Conservation (phyloP, 352 stramenopile species). For the Phytophthora idaei region DNA sequence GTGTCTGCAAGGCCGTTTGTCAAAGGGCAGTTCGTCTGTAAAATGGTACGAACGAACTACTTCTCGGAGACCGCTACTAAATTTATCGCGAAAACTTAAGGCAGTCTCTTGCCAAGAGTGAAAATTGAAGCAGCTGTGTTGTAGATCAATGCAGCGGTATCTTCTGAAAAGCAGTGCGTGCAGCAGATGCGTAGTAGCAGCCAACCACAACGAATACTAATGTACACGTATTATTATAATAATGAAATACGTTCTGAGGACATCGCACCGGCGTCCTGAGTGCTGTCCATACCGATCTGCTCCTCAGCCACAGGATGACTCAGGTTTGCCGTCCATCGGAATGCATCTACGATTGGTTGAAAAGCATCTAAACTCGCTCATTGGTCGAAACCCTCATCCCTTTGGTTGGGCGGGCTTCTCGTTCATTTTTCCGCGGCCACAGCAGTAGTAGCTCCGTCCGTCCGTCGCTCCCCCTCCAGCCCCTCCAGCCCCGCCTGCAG, state of each 20-base stretch:
- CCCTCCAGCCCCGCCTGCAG: background rate
- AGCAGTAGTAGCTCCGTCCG: background rate
- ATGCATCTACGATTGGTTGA: background rate
- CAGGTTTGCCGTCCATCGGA: background rate
- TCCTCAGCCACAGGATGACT: constrained; percentile 2
- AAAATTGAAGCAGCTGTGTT: background rate
- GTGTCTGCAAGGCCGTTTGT: no score
- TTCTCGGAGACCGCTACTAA: no score
- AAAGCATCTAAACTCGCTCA: background rate
- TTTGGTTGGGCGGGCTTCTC: constrained; percentile 13
- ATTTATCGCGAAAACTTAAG: background rate
- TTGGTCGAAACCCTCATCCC: constrained; percentile 4
- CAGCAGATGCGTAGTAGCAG: no score
- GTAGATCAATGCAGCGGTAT: background rate
- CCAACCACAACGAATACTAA: no score
- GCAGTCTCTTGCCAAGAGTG: background rate
- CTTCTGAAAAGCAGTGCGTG: no score
- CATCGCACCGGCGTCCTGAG: no score
- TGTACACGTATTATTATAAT: no score
- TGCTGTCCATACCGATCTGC: constrained; percentile 6
- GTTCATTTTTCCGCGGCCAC: constrained; percentile 5
- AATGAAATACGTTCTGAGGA: no score
- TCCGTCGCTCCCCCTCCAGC: background rate
- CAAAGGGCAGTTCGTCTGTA: no score
- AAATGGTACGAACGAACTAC: no score